Base-by-base conservation (phyloP, 495 filamentous ascomycete genomes). In the Penicillium taxi region DNA sequence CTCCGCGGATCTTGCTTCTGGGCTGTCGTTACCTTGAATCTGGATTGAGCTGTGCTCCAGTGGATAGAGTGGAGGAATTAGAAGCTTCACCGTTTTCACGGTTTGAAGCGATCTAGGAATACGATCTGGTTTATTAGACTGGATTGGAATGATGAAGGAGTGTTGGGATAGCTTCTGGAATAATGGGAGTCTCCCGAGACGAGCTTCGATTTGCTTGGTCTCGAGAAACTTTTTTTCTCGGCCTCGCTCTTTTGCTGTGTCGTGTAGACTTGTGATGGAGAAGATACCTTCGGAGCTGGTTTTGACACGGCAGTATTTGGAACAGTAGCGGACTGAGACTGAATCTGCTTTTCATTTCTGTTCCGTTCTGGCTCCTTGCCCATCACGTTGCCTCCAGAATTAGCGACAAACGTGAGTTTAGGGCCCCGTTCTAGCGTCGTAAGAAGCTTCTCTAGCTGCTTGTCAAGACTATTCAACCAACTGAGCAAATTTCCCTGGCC, bases 381-480 rank as follows among this genome's bases (percentile, higher is more conserved):
- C 4, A 23, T 21, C 18, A 30, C 17, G 5, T 18, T 21, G 23
- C 39, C 26, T 14, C 52, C 50, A 32, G 54, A 15, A 55, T 93
- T 91, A 0, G 77, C 66, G 1, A 89, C 70, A 39, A 94, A 67
- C 44, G 80, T 94, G 23, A 94, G 70, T 12, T 81, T 91, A 28
- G 84, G 84, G 4, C 75, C 80, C 59, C 86, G 84, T 44, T 80
- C 69, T 20, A 78, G 73, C 1, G 78, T 78, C 0, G 76, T 75
- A 22, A 95, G 63, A 16, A 94, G 72, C 3, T 59, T 55, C 48
- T 94, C 88, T 2, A 94, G 68, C 32, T 78, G 70, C 48, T 71
- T 78, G 50, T 95, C 87, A 4, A 95, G 65, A 6, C 64, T 70
- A 48, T 88, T 89, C 40, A 82, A 65, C 45, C 85, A 66, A 18